Conservation (phyloP, 2,329 filamentous ascomycete species). For the Ophiocordyceps camponoti-floridani region DNA sequence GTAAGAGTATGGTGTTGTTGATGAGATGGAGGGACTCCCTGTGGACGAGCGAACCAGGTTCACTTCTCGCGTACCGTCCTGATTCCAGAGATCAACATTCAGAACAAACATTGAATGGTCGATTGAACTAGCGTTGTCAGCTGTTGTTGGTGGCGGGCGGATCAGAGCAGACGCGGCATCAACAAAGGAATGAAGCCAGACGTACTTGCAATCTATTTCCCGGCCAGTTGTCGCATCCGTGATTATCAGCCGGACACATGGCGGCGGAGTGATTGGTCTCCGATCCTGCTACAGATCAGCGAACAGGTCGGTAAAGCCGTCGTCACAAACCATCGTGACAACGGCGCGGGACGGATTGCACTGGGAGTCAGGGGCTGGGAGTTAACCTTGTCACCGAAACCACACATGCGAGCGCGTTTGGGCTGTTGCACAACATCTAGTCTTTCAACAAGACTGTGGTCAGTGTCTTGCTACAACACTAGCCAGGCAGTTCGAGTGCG, state of each 20-base stretch:
- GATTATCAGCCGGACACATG: constrained; percentile 73
- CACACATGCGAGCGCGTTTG: constrained; percentile 88
- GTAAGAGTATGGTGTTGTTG: constrained; percentile 64
- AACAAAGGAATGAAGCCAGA: constrained; percentile 1
- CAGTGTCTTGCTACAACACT: constrained; percentile 4
- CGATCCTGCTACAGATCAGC: constrained; percentile 46
- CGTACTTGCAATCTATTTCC: constrained; percentile 71
- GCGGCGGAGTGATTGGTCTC: constrained; percentile 86
- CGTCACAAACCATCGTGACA: background rate
- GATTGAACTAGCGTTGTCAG: constrained; percentile 12
- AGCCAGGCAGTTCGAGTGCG: constrained; percentile 27
- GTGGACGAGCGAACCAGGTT: constrained; percentile 47
- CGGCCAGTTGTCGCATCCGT: constrained; percentile 56
- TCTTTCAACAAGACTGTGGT: constrained; percentile 17
- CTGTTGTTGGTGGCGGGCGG: background rate
- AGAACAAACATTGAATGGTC: constrained; percentile 30
- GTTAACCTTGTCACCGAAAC: constrained; percentile 86
- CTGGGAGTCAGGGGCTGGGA: background rate
- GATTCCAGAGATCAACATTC: constrained; percentile 51
- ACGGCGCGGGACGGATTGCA: too few species aligned
- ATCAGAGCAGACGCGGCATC: background rate
- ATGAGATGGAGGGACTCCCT: constrained; percentile 60
- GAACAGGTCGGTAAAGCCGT: background rate
- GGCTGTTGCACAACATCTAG: constrained; percentile 81
- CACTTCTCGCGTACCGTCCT: constrained; percentile 45